Evolutionary conservation across 768 basidiomycete species (phyloP), one percentile per base, ranked within the genome.

Genomic region (Paxillus ammoniavirescens): DNA sequence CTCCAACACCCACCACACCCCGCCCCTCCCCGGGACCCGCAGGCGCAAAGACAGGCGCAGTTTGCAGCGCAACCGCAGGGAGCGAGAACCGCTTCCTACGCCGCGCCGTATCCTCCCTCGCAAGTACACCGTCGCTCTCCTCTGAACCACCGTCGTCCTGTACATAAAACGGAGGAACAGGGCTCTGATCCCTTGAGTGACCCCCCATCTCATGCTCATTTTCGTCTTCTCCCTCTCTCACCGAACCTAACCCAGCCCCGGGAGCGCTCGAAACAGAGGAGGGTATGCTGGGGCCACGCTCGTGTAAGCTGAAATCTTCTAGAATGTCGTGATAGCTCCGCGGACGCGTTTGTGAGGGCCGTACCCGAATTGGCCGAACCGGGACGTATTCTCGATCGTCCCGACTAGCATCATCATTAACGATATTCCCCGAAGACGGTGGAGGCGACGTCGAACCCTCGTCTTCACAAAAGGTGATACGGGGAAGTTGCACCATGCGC

Each of bases 31-130:
- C 56, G 47, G 51, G 70, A 37, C 63, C 59, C 3, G 81, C 79
- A 17, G 82, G 77, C 18, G 86, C 81, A 28, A 83, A 86, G 13
- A 91, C 88, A 15, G 80, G 82, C 30, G 83, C 82, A 30, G 83
- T 83, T 58, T 91, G 88, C 66, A 91, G 58, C 36, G 86, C 88
- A 36, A 92, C 75, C n/a, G 87, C 87, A 43, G 89, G 87, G 47
- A 87, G 55, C 46, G 90, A 91, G 61, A 90, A 90, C 37, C 87
- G 79, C 64, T 89, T 87, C 61, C 74, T 75, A 61, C 82, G 68
- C 59, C 85, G 72, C 42, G 77, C 79, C 0, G 86, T 87, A 56
- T 87, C 79, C 64, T 88, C 87, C 60, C 65, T 75, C 54, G 75
- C 61, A 46, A 69, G 28, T 36, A 56, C 46, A 8, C 15, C 49